phyloP scores from a whole-genome alignment of 805 yeast species.

The Candida stauntonica region DNA sequence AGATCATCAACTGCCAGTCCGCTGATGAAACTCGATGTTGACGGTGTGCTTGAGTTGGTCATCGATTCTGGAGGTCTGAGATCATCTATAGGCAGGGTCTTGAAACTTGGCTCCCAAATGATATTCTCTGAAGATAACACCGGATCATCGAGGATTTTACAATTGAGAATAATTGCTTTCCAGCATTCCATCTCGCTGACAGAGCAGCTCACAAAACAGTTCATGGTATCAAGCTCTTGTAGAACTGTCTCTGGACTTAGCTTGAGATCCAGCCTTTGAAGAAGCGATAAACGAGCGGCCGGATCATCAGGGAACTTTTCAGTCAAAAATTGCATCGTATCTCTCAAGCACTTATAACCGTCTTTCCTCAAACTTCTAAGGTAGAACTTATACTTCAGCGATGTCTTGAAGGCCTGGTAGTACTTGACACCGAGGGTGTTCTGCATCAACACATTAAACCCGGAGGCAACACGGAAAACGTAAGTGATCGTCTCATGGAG shows the following conservation, averaged over 20 bases:
- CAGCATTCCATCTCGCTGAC: conserved; percentile 7
- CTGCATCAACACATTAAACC: conserved; percentile 18
- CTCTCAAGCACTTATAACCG: conserved; percentile 24
- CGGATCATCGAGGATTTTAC: conserved; percentile 14
- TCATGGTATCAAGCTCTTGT: conserved; percentile 19
- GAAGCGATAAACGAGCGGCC: conserved; percentile 9
- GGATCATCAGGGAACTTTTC: conserved; percentile 20
- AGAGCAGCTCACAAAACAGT: conserved; percentile 13
- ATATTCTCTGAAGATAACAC: conserved; percentile 13
- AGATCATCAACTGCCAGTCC: conserved; percentile 7
- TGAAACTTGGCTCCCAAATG: conserved; percentile 24
- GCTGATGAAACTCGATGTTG: neutral
- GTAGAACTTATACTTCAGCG: conserved; percentile 22
- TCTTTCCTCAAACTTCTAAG: conserved; percentile 22
- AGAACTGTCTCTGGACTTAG: conserved; percentile 14
- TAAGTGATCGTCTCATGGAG: conserved; percentile 5
- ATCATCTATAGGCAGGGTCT: conserved; percentile 6
- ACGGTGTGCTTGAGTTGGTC: neutral
- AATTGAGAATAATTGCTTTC: neutral
- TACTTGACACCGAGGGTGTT: conserved; percentile 21
- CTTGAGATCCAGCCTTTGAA: conserved; percentile 16
- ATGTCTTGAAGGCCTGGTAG: conserved; percentile 25
- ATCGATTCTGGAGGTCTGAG: neutral
- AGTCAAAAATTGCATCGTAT: conserved; percentile 21
- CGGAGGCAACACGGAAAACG: conserved; percentile 15